phyloP scores from a whole-genome alignment of 164 flowering plant species.

The Nymphaea thermarum region DNA sequence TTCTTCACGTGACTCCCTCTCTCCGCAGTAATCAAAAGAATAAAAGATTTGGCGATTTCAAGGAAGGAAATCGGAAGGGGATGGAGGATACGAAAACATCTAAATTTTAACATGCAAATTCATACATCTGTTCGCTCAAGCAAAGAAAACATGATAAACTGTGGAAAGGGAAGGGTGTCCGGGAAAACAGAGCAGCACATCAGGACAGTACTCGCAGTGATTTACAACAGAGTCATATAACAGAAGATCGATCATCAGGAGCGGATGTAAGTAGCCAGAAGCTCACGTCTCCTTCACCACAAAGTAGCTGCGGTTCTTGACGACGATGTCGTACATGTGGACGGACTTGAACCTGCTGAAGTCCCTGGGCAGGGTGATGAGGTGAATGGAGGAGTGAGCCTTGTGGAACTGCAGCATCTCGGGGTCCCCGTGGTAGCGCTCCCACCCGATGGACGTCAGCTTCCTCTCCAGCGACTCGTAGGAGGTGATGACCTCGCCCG shows the following conservation, averaged over 20 bases:
- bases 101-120: no score
- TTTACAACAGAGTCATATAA: no score
- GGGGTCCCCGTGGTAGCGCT: constrained; percentile 44
- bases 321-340: constrained; percentile 58
- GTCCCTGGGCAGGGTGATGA: constrained; percentile 58
- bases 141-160: no score
- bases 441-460: constrained; percentile 50
- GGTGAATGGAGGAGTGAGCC: constrained; percentile 36
- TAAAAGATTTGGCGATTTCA: no score
- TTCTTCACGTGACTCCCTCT: not conserved
- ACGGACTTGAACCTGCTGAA: constrained; percentile 54
- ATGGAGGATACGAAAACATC: no score
- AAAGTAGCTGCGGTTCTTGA: constrained; percentile 51
- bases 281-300: constrained; percentile 31
- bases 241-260: no score
- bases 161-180: no score
- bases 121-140: no score
- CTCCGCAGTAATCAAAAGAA: not conserved
- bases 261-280: no score
- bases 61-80: no score
- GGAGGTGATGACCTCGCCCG: constrained; percentile 34
- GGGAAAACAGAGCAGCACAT: no score
- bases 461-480: constrained; percentile 34
- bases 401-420: constrained; percentile 55
- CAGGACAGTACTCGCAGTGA: no score